phyloP scores from a whole-genome alignment of 1,284 basidiomycete genomes.

The Tausonia pullulans region DNA sequence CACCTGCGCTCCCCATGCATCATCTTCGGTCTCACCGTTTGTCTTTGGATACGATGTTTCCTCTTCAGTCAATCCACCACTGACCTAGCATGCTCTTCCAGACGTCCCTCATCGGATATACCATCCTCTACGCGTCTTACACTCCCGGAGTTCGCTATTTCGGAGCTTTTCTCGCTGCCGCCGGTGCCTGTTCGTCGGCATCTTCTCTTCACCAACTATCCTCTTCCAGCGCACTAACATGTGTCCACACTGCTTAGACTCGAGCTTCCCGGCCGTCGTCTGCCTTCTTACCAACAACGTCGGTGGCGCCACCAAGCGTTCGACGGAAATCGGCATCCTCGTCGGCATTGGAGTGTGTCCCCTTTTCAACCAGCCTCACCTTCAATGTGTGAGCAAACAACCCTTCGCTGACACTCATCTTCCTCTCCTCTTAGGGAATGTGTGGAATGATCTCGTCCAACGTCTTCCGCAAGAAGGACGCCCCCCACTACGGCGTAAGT shows the following conservation, averaged over 20 bases:
- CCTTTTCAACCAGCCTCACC: too few species aligned
- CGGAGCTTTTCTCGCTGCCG: conserved; percentile 23
- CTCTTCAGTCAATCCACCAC: too few species aligned
- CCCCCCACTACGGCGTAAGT: neutral
- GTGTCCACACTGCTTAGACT: neutral
- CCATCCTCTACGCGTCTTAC: conserved; percentile 18
- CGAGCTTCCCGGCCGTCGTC: neutral
- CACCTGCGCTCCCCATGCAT: neutral
- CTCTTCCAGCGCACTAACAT: neutral
- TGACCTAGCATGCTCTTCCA: too few species aligned
- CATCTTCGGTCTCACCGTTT: neutral
- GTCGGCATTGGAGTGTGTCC: too few species aligned
- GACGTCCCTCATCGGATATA: conserved; percentile 21
- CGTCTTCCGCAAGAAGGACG: neutral
- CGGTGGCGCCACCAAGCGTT: neutral
- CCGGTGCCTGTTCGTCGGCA: conserved; percentile 23
- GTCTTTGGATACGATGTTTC: too few species aligned
- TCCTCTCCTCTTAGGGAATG: neutral
- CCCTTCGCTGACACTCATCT: too few species aligned
- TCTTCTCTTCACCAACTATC: conserved; percentile 11
- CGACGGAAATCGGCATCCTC: neutral
- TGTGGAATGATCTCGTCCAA: neutral
- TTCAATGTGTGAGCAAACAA: too few species aligned
- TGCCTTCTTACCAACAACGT: neutral
- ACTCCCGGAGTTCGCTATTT: conserved; percentile 22